These are phyloP conservation scores for Macrophomina phaseolina DNA, from an alignment of 2,329 filamentous ascomycete genomes.

Conservation along the genomic window DNA sequence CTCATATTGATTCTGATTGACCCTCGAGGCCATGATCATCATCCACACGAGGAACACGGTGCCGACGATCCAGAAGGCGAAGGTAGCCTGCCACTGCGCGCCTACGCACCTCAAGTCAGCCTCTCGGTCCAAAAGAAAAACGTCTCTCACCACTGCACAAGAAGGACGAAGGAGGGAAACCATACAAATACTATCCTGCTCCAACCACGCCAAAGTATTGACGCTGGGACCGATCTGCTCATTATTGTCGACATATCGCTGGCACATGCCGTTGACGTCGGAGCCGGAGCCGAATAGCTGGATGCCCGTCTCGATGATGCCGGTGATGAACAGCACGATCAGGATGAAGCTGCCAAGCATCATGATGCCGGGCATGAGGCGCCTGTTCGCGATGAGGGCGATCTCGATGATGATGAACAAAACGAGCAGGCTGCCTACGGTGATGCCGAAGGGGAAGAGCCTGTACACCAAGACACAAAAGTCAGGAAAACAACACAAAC, in stretches of 20 bases:
- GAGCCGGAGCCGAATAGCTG: slow-evolving; percentile 63
- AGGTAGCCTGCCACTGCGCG: slow-evolving; percentile 67
- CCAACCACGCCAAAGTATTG: slow-evolving; percentile 66
- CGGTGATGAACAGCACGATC: slow-evolving; percentile 65
- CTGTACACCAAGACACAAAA: slow-evolving; percentile 42
- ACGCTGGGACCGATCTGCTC: slow-evolving; percentile 54
- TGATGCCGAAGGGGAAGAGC: slow-evolving; percentile 69
- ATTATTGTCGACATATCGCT: slow-evolving; percentile 59
- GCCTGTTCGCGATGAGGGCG: slow-evolving; percentile 60
- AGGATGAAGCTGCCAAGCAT: slow-evolving; percentile 66
- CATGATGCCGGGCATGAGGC: slow-evolving; percentile 64
- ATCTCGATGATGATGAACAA: slow-evolving; percentile 65
- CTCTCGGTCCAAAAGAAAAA: background rate
- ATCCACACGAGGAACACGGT: slow-evolving; percentile 70
- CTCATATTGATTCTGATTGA: slow-evolving; percentile 54
- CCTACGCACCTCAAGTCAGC: slow-evolving; percentile 41
- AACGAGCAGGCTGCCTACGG: slow-evolving; percentile 61
- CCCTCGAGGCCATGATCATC: slow-evolving; percentile 66
- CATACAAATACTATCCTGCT: slow-evolving; percentile 67
- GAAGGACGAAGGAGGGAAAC: slow-evolving; percentile 27
- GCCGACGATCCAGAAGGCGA: slow-evolving; percentile 68
- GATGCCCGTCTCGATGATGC: slow-evolving; percentile 66
- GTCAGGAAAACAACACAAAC: no score
- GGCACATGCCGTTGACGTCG: slow-evolving; percentile 65
- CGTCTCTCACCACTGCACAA: background rate